These are phyloP conservation scores for Capronia coronata DNA, from an alignment of 2,329 filamentous ascomycete genomes.

Conservation along the genomic window DNA sequence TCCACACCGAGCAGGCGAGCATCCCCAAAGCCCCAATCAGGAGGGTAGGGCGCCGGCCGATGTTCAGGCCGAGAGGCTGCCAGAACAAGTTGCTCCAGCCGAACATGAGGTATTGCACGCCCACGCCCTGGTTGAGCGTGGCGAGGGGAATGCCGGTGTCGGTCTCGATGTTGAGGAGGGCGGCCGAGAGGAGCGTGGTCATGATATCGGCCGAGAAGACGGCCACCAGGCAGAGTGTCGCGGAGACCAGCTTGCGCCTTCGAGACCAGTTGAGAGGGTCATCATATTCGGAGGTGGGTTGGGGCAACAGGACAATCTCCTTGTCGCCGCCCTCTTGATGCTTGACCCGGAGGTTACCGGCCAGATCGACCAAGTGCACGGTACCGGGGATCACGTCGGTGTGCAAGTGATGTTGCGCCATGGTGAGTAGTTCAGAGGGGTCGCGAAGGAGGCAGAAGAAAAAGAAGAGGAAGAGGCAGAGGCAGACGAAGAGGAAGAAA, in stretches of 20 bases:
- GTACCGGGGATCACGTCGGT: conserved; percentile 9
- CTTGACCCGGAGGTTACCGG: conserved; percentile 6
- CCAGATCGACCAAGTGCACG: conserved; percentile 10
- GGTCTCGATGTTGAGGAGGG: conserved; percentile 43
- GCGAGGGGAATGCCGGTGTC: conserved; percentile 48
- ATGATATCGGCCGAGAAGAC: conserved; percentile 51
- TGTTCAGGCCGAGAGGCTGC: conserved; percentile 43
- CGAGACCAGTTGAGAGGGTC: conserved; percentile 49
- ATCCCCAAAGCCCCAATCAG: conserved; percentile 10
- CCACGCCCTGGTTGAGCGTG: conserved; percentile 50
- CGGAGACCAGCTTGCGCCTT: conserved; percentile 43
- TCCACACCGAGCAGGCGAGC: conserved; percentile 35
- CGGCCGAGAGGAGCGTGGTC: conserved; percentile 48
- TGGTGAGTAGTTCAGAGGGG: not conserved
- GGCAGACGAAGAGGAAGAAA: too few species aligned
- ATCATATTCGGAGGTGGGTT: conserved; percentile 47
- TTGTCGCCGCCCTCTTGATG: conserved; percentile 10
- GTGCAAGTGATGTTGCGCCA: conserved; percentile 7
- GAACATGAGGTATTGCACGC: conserved; percentile 51
- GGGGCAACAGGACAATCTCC: conserved; percentile 48
- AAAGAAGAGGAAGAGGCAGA: too few species aligned
- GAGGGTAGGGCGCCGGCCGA: conserved; percentile 6
- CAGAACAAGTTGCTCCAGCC: conserved; percentile 51
- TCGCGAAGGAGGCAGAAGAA: not conserved
- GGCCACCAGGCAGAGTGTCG: conserved; percentile 48